Percentiles rank a stretch among this genome's conserved stretches.
Conservation (phyloP, 1,284 basidiomycete genomes). For the Exobasidium rhododendri region DNA sequence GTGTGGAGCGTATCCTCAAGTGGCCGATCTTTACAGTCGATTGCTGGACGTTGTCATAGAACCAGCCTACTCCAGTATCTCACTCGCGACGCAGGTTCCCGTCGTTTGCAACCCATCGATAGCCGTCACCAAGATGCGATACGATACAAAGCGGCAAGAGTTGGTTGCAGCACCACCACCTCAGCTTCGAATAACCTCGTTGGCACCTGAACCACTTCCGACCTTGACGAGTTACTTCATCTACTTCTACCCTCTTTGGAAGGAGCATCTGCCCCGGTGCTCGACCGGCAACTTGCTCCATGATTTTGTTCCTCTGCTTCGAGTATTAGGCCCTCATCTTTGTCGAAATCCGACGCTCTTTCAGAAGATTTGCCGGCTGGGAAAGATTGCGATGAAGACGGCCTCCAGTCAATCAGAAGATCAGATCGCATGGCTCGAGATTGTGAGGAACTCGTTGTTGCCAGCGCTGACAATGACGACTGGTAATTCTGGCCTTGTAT, state of each 20-base stretch:
- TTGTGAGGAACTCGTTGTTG: slow-evolving; percentile 76
- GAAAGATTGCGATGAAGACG: slow-evolving; percentile 23
- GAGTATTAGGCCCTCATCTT: slow-evolving; percentile 41
- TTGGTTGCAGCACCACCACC: slow-evolving; percentile 18
- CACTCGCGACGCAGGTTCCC: slow-evolving; percentile 60
- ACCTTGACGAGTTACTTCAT: slow-evolving; percentile 28
- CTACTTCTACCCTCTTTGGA: slow-evolving; percentile 49
- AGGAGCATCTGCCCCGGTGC: slow-evolving; percentile 26
- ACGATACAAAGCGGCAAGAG: slow-evolving; percentile 26
- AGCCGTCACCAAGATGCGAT: slow-evolving; percentile 45
- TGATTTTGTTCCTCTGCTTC: slow-evolving; percentile 42
- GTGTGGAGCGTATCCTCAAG: slow-evolving; percentile 70
- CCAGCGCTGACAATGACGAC: slow-evolving; percentile 81
- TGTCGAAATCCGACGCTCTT: slow-evolving; percentile 29
- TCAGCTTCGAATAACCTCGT: slow-evolving; percentile 26
- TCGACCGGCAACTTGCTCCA: slow-evolving; percentile 26
- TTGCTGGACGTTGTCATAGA: slow-evolving; percentile 42
- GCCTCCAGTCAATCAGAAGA: slow-evolving; percentile 3
- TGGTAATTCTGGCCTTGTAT: slow-evolving; percentile 64
- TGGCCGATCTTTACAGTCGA: slow-evolving; percentile 68
- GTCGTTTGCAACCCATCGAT: slow-evolving; percentile 6
- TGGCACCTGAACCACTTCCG: slow-evolving; percentile 42
- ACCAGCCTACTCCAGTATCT: slow-evolving; percentile 40
- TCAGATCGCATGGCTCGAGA: slow-evolving; percentile 66
- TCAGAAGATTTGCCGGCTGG: slow-evolving; percentile 45